These are phyloP conservation scores for Leccinum subrobustum DNA, from an alignment of 1,284 basidiomycete genomes.

Conservation along the genomic window DNA sequence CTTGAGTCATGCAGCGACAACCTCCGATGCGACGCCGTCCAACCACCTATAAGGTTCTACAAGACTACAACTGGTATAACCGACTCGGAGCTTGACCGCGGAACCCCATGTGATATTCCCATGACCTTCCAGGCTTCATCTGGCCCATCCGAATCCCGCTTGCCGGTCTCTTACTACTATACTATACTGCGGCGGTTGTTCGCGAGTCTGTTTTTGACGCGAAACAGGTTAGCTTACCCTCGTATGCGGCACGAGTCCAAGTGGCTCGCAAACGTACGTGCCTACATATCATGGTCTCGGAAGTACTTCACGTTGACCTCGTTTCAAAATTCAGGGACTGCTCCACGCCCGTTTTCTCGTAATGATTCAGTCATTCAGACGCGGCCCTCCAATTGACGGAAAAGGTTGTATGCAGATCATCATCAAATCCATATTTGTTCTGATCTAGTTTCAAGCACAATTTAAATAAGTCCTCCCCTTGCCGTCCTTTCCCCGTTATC, in stretches of 20 bases:
- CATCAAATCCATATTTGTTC: conserved; percentile 37
- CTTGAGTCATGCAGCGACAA: not conserved
- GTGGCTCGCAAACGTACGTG: conserved; percentile 13
- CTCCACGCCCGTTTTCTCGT: conserved; percentile 28
- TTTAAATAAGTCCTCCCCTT: conserved; percentile 28
- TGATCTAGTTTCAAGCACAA: conserved; percentile 28
- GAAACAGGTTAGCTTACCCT: conserved; percentile 11
- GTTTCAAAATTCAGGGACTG: conserved; percentile 30
- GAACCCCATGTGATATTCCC: not conserved
- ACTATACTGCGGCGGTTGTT: not conserved
- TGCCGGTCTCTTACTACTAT: not conserved
- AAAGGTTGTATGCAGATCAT: conserved; percentile 36
- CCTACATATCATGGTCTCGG: conserved; percentile 4
- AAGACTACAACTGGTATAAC: not conserved
- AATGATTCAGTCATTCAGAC: conserved; percentile 33
- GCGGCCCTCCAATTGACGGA: conserved; percentile 36
- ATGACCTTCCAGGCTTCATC: conserved; percentile 10
- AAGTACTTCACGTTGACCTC: conserved; percentile 21
- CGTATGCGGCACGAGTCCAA: conserved; percentile 11
- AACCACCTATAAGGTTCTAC: not conserved
- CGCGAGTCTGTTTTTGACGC: conserved; percentile 1
- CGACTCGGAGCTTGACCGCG: not conserved
- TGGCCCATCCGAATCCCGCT: not conserved
- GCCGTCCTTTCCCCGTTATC: conserved; percentile 7
- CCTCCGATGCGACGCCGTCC: not conserved